Evolutionary conservation across 2,329 filamentous ascomycete genomes (phyloP), one percentile per base, ranked within the genome.

Genomic region (Coniella lustricola): DNA sequence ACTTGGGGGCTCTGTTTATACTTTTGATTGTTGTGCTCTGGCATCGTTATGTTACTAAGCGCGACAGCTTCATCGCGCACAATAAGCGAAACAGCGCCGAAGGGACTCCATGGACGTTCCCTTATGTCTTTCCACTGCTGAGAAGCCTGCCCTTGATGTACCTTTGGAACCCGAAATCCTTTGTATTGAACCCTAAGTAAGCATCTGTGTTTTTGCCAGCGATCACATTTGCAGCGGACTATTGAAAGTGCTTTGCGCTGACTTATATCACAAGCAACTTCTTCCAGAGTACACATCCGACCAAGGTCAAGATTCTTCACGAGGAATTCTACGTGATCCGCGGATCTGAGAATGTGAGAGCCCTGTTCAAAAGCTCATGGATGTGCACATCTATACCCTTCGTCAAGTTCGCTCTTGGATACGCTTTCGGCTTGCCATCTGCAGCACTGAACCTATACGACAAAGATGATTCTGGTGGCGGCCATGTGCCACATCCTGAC

Each of bases 341-440:
- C 31, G 55, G 58, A 3, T 44, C 52, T 12, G 56, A 60, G 18
- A 58, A 56, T 10, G 42, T 61, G 22, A 61, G 55, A 37, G 56
- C 57, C 7, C 53, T 62, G 25, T 62, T 61, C 35, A 60, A 54
- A 41, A 37, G 21, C 31, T 58, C 56, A 18, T 35, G 34, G 34
- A 34, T 9, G 5, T 60, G 58, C 48, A 58, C 56, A 14, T 57
- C 57, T 16, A 57, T 61, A 17, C 57, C 59, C 13, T 60, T 60
- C 29, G 55, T 60, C 37, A 59, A 59, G 41, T 62, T 61, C 31
- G 60, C 58, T 35, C 57, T 62, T 31, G 57, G 57, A n/a, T 48
- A 60, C 40, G 59, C 56, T 14, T 61, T 61, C 39, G 60, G 59
- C 48, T 44, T 61, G 16, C 55, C 57, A 20, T 38, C 56, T 31